Base-by-base conservation (phyloP, 2,329 filamentous ascomycete genomes). In the Mollisiaceae sp. region DNA sequence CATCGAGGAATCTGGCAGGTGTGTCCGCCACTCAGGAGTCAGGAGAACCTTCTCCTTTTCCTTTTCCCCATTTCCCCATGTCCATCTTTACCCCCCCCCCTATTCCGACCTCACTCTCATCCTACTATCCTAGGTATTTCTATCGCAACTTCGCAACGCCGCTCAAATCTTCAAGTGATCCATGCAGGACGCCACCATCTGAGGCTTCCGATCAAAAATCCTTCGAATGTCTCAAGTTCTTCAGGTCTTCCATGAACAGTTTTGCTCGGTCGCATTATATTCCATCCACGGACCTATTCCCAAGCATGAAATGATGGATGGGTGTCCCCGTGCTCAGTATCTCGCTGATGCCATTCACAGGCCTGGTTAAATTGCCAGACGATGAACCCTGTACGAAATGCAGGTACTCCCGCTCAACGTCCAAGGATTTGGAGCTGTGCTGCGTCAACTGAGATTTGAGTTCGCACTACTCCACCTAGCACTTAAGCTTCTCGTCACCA, bases 401-500 rank as follows among this genome's bases (percentile, higher is more conserved):
- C 61, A 63, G 61, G 61, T 63, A 63, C 61, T 62, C 60, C 61
- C 61, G 61, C 32, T 38, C 11, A 22, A 18, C 3, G 12, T 15
- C 41, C 60, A 63, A 45, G 54, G 35, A 22, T 57, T 39, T 57
- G 20, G 32, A 57, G 55, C 55, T 35, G 35, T 35, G 27, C 52
- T 56, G n/a, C 24, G 15, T 11, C 22, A 50, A 50, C 22, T 20
- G 20, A 22, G 45, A 8, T 24, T 20, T 24, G 32, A 54, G 45
- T 50, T 50, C 20, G 8, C 45, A 22, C 22, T 50, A 11, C 45
- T 22, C 45, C 32, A 32, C 27, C 6, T 32, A 32, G 27, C 6
- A 27, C 50, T 54, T 1, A n/a, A 54, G 50, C 50, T 54, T 54
- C 12, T 4, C 1, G n/a, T 50, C n/a, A 24, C 11, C 18, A 11